Evolutionary conservation across 768 basidiomycete genomes (phyloP).

Genomic region (Ramaria rubella): DNA sequence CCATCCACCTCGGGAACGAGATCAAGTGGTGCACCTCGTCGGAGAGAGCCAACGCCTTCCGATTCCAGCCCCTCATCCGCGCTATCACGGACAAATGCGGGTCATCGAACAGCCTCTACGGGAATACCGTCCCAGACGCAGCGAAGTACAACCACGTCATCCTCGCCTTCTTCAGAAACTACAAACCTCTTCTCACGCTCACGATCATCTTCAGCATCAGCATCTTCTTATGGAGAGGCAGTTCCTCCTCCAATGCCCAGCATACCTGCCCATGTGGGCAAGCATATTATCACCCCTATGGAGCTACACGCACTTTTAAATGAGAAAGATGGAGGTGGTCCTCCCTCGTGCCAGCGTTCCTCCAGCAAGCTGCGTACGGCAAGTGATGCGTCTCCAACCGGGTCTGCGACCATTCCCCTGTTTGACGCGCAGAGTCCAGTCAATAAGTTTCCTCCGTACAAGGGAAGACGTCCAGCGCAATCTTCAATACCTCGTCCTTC

Average conservation of each 20-base stretch:
- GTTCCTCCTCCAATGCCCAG: slow-evolving; percentile 33
- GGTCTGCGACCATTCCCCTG: neutral
- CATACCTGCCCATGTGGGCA: slow-evolving; percentile 18
- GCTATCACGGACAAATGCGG: neutral
- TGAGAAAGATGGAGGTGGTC: neutral
- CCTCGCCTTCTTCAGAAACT: slow-evolving; percentile 50
- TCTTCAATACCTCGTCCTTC: neutral
- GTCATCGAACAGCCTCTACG: neutral
- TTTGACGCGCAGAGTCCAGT: slow-evolving; percentile 5
- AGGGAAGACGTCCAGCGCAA: neutral
- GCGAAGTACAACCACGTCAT: slow-evolving; percentile 46
- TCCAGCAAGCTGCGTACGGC: slow-evolving; percentile 37
- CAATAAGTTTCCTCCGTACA: slow-evolving; percentile 2
- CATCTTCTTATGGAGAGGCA: slow-evolving; percentile 48
- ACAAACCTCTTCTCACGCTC: slow-evolving; percentile 24
- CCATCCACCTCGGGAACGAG: neutral
- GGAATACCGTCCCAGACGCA: slow-evolving; percentile 13
- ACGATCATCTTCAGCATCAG: slow-evolving; percentile 46
- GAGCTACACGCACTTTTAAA: neutral
- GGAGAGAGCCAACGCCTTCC: neutral
- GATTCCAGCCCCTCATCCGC: neutral
- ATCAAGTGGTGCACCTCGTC: neutral
- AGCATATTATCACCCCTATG: neutral
- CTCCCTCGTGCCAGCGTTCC: neutral
- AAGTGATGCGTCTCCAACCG: slow-evolving; percentile 9